Percentiles rank a stretch among this genome's conserved stretches.
phyloP scores from a whole-genome alignment of 768 basidiomycete species.

The Amanita pseudoporphyria region DNA sequence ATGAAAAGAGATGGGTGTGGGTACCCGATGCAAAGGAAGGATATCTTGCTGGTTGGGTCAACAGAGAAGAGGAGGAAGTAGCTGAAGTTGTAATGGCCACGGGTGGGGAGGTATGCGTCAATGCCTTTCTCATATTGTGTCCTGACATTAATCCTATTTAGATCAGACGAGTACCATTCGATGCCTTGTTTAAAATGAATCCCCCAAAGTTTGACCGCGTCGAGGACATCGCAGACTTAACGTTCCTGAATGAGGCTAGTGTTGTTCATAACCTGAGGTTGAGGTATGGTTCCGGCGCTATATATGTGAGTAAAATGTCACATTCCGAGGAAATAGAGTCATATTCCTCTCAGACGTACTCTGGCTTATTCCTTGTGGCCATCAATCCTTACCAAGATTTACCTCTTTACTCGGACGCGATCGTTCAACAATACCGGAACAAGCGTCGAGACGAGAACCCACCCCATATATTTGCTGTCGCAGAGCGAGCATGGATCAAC shows the following conservation, averaged over 20 bases:
- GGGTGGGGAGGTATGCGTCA: conserved; percentile 63
- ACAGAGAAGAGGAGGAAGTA: conserved; percentile 73
- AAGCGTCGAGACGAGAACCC: conserved; percentile 87
- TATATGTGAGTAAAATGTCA: conserved; percentile 61
- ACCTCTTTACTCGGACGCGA: conserved; percentile 83
- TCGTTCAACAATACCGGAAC: conserved; percentile 84
- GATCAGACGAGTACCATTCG: conserved; percentile 53
- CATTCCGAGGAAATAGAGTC: conserved; percentile 3
- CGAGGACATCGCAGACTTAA: conserved; percentile 96
- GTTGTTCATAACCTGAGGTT: conserved; percentile 96
- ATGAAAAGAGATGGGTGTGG: conserved; percentile 99
- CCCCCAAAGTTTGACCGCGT: conserved; percentile 98
- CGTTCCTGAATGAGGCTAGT: conserved; percentile 95
- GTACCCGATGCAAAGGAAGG: conserved; percentile 88
- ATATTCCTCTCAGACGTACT: conserved; percentile 59
- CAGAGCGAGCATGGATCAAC: conserved; percentile 96
- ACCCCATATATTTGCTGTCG: conserved; percentile 95
- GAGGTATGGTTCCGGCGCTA: conserved; percentile 84
- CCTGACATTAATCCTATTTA: conserved; percentile 7
- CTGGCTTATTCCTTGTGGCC: conserved; percentile 94
- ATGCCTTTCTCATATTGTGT: conserved; percentile 1
- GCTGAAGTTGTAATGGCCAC: conserved; percentile 81
- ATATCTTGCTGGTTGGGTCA: conserved; percentile 91
- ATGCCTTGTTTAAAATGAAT: conserved; percentile 91
- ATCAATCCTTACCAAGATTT: conserved; percentile 95